Conservation (phyloP, 2,329 filamentous ascomycete species). For the Thelonectria blattea region DNA sequence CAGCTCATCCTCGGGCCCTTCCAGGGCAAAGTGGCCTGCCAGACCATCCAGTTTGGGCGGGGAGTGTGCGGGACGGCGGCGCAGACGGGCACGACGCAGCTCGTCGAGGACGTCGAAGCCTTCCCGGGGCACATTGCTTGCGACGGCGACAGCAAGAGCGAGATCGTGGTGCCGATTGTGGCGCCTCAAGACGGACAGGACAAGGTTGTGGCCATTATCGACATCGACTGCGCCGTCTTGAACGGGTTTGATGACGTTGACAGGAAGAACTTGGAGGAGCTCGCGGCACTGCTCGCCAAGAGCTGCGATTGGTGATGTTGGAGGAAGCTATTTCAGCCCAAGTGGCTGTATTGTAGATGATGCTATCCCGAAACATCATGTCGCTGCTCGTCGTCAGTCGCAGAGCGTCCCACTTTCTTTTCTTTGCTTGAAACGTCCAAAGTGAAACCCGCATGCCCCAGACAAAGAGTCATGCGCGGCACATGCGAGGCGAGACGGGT, state of each 20-base stretch:
- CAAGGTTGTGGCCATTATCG: conserved; percentile 75
- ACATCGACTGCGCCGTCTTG: conserved; percentile 74
- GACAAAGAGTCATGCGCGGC: conserved; percentile 13
- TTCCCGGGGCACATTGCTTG: conserved; percentile 86
- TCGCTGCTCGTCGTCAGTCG: conserved; percentile 4
- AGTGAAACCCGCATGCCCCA: conserved; percentile 21
- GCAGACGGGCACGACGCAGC: conserved; percentile 63
- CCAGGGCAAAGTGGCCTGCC: conserved; percentile 80
- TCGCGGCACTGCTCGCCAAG: conserved; percentile 64
- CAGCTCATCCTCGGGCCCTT: conserved; percentile 80
- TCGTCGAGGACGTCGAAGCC: conserved; percentile 71
- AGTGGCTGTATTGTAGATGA: neutral
- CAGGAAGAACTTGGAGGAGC: conserved; percentile 66
- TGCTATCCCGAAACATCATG: conserved; percentile 4
- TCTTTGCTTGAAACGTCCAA: conserved; percentile 24
- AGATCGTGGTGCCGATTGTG: conserved; percentile 80
- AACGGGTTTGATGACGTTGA: conserved; percentile 75
- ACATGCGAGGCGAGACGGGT: conserved; percentile 29
- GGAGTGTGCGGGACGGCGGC: conserved; percentile 81
- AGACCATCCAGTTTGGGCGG: conserved; percentile 73
- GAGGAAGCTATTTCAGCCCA: neutral
- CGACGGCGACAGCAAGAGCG: conserved; percentile 76
- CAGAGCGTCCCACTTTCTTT: conserved; percentile 6
- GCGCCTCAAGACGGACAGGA: conserved; percentile 38
- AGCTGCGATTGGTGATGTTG: conserved; percentile 68